These are phyloP conservation scores for Micractinium sp. DNA, from an alignment of 139 green algal genomes.

Conservation along the genomic window DNA sequence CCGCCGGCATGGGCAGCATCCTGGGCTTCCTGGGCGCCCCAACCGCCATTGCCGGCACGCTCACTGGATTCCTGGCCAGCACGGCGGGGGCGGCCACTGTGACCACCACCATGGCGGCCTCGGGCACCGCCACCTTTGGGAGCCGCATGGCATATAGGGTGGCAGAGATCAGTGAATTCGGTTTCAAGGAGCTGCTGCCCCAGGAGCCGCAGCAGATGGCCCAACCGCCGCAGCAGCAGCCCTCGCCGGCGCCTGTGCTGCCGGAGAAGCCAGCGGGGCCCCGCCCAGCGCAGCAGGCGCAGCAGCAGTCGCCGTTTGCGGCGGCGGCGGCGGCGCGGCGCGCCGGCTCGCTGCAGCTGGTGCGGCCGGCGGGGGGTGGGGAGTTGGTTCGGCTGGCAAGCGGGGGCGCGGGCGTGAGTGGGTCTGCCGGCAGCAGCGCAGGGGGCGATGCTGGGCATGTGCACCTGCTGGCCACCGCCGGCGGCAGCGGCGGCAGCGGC, in stretches of 20 bases:
- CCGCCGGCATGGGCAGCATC: conserved; percentile 67
- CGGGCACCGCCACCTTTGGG: conserved; percentile 42
- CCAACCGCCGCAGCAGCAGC: conserved; percentile 6
- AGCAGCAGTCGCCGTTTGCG: conserved; percentile 5
- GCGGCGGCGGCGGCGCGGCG: too few species aligned
- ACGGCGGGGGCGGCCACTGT: conserved; percentile 61
- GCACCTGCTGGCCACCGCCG: background rate
- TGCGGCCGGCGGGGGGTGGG: background rate
- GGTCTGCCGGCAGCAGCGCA: background rate
- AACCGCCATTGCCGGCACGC: conserved; percentile 54
- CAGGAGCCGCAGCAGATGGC: background rate
- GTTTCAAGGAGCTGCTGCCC: conserved; percentile 60
- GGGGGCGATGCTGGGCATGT: background rate
- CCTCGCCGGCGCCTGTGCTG: background rate
- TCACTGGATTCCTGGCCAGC: conserved; percentile 56
- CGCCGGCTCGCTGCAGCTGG: too few species aligned
- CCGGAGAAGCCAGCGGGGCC: background rate
- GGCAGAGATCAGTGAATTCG: conserved; percentile 80
- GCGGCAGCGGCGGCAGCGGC: too few species aligned
- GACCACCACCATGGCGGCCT: conserved; percentile 50
- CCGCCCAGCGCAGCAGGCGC: background rate
- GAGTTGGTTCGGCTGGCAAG: background rate
- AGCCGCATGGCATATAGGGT: conserved; percentile 48
- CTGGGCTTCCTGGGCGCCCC: conserved; percentile 61
- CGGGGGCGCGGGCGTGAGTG: background rate